phyloP scores from a whole-genome alignment of 495 filamentous ascomycete species.

The Articulospora tetracladia region DNA sequence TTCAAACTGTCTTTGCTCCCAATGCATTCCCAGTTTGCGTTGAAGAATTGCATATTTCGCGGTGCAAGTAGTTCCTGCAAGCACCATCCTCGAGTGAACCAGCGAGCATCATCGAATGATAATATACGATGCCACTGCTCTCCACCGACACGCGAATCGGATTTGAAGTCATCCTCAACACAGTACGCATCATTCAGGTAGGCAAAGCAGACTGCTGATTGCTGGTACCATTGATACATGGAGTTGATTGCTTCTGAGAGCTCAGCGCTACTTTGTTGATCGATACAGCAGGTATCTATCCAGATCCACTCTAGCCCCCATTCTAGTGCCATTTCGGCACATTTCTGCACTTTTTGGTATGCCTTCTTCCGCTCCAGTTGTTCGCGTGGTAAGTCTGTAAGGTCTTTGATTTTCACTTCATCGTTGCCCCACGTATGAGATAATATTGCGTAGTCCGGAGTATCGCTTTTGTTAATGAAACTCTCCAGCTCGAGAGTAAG shows the following conservation, averaged over 20 bases:
- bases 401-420: slow-evolving; percentile 32
- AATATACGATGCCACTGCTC: no score
- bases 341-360: not conserved
- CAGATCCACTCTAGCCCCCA: not conserved
- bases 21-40: slow-evolving; percentile 3
- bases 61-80: slow-evolving; percentile 21
- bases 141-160: no score
- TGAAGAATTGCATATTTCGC: slow-evolving; percentile 10
- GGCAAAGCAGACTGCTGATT: not conserved
- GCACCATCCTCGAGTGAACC: slow-evolving; percentile 16
- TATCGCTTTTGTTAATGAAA: slow-evolving; percentile 21
- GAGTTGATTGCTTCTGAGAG: slow-evolving; percentile 3
- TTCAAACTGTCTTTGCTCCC: not conserved
- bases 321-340: not conserved
- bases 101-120: not conserved
- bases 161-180: not conserved
- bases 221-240: not conserved
- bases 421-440: slow-evolving; percentile 33
- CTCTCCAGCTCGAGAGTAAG: slow-evolving; percentile 26
- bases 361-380: not conserved
- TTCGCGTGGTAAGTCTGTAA: slow-evolving; percentile 4
- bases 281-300: slow-evolving; percentile 8
- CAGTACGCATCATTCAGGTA: not conserved
- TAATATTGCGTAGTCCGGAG: slow-evolving; percentile 32
- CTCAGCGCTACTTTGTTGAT: not conserved